phyloP scores from a whole-genome alignment of 2,329 filamentous ascomycete species.

The Ophiosphaerella korrae region DNA sequence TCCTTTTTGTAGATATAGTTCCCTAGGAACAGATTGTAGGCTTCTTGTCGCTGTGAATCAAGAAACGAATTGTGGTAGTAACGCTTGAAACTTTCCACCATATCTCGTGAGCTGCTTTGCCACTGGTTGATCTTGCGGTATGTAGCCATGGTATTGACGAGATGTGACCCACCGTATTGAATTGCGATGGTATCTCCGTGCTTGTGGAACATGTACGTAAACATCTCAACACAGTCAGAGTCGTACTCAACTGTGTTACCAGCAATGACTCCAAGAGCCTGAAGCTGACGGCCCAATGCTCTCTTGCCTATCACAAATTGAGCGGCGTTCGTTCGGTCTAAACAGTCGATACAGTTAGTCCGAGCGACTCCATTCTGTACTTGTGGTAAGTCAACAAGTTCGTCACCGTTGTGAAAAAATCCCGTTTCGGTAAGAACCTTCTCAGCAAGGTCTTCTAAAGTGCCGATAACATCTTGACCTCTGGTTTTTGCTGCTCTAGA shows the following conservation, averaged over 20 bases:
- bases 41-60: constrained; percentile 96
- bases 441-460: constrained; percentile 86
- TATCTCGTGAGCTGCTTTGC: constrained; percentile 95
- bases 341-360: constrained; percentile 97
- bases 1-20: constrained; percentile 90
- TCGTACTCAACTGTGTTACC: constrained; percentile 85
- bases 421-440: constrained; percentile 84
- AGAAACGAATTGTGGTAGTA: constrained; percentile 99
- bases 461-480: constrained; percentile 92
- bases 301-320: constrained; percentile 98
- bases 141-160: constrained; percentile 99
- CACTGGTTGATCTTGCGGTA: constrained; percentile 99
- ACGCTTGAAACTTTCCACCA: constrained; percentile 98
- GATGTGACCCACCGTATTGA: constrained; percentile 94
- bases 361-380: constrained; percentile 91
- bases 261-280: constrained; percentile 85
- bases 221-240: constrained; percentile 92
- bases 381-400: constrained; percentile 65
- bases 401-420: constrained; percentile 92
- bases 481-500: constrained; percentile 88
- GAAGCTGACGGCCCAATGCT: constrained; percentile 87
- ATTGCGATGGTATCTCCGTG: constrained; percentile 98
- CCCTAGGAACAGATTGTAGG: constrained; percentile 94
- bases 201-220: constrained; percentile 96
- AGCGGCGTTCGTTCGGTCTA: constrained; percentile 95